Percentiles rank a stretch among this genome's conserved stretches.
Evolutionary conservation across 495 filamentous ascomycete genomes (phyloP).

Genomic region (Penicillium simplicissimum): DNA sequence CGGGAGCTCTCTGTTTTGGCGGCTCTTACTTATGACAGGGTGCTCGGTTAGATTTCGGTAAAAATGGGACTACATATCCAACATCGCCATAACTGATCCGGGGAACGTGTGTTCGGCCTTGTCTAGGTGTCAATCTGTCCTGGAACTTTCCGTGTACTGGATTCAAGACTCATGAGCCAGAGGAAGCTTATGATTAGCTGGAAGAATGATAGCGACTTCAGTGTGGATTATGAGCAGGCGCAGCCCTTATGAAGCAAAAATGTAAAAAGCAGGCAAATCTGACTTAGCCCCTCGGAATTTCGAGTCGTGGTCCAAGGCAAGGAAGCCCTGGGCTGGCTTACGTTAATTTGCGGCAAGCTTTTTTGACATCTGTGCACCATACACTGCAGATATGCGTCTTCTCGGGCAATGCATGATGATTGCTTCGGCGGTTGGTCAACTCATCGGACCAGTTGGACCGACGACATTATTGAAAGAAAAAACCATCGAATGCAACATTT

Average conservation of each 20-base stretch:
- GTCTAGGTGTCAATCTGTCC: no score
- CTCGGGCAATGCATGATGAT: not conserved
- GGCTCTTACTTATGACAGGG: no score
- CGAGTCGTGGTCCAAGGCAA: not conserved
- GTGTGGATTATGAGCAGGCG: not conserved
- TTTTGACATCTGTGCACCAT: no score
- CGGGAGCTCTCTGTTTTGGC: no score
- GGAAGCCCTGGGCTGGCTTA: not conserved
- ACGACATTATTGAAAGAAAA: slow-evolving; percentile 34
- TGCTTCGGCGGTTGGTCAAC: slow-evolving; percentile 16
- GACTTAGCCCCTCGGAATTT: not conserved
- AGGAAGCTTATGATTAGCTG: not conserved
- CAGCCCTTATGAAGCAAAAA: not conserved
- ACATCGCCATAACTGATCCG: no score
- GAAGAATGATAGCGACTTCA: not conserved
- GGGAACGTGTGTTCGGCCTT: no score
- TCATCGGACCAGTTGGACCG: slow-evolving; percentile 37
- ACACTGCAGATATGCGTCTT: not conserved
- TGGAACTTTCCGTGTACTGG: no score
- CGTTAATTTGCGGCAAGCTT: no score
- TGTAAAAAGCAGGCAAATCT: not conserved
- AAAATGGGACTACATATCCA: no score
- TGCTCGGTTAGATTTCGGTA: no score
- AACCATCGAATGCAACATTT: slow-evolving; percentile 42
- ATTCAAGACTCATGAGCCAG: not conserved